Evolutionary conservation across 192 early-diverging fungal species (phyloP), one percentile per base, ranked within the genome.

Genomic region (Linderina pennispora): DNA sequence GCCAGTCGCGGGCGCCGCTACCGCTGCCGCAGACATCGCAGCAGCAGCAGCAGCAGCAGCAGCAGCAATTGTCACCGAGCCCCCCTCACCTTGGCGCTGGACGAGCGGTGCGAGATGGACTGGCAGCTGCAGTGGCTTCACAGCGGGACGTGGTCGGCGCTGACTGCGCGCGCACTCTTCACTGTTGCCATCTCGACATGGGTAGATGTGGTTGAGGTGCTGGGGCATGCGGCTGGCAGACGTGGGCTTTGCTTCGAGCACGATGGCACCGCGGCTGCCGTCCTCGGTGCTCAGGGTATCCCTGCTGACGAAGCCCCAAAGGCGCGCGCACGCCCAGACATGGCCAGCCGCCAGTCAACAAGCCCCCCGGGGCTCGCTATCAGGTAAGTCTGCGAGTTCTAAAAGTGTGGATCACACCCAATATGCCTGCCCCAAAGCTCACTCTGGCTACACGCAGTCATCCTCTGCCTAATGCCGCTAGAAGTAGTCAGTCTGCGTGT

Each of bases 101-200:
- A 48, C 7, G 68, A 72, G 18, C 24, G 49, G 8, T 32, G 45
- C n/a, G 68, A 72, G 43, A 48, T 61, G 23, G 36, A 32, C n/a
- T 72, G 68, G 62, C 68, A 72, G 46, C 53, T 72, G 4, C 40
- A 32, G 19, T 72, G 68, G 68, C 17, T 59, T 3, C 53, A 56
- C 22, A 36, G 35, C 18, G 35, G 42, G 22, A 26, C 38, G 11
- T 72, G 68, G 68, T 35, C 44, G 6, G 23, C 57, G 2, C 38
- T 17, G 13, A 41, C 58, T 2, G 52, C 68, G n/a, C 68, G 68
- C 9, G 23, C 65, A 13, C 28, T 72, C 15, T 72, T 72, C 37
- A 61, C 68, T 11, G 32, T 59, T 10, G 43, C 57, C 8, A 56
- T 72, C 51, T n/a, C 62, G n/a, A 55, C 57, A 8, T 72, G 68